Evolutionary conservation across 2,329 filamentous ascomycete genomes (phyloP), one percentile per base, ranked within the genome.

Genomic region (Emergomyces africanus): DNA sequence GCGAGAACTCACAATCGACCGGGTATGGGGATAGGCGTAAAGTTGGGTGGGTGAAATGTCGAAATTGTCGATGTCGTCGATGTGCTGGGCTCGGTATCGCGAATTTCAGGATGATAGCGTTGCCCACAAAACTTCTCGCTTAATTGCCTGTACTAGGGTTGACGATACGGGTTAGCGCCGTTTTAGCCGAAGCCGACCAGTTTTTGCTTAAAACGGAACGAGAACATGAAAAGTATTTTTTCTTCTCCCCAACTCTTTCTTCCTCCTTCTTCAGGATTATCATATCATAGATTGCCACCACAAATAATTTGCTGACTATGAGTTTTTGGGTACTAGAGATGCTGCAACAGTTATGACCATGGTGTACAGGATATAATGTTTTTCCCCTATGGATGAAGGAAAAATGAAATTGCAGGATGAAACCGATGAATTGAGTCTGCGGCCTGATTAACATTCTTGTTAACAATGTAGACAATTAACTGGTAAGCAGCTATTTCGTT

Each of bases 121-220:
- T 59, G 61, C 62, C 63, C 63, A 64, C 63, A 64, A 63, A 64
- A 62, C 60, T 57, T 41, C 61, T 64, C 62, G 62, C 62, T 64
- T 64, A 64, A 64, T 51, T 63, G 61, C 56, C 57, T 6, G 18
- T 10, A 56, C 46, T 62, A 63, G 60, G 60, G 61, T 54, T 62
- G 54, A 35, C 61, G 33, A 61, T 61, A 57, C 18, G 60, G 63
- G 35, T 61, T 64, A 64, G 63, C 62, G 61, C 59, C 25, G 23
- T 3, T 53, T 59, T 58, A 41, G 25, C 51, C 54, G n/a, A 51
- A 53, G 6, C 46, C 33, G 20, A 20, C 41, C 28, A 18, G 18
- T 33, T 57, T 6, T 54, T 53, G 42, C 59, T 60, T 61, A 51
- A 28, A 46, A 56, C 14, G 20, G 23, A 42, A 60, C 50, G 10